phyloP scores from a whole-genome alignment of 345 rosid species.

The Rhodamnia argentea region DNA sequence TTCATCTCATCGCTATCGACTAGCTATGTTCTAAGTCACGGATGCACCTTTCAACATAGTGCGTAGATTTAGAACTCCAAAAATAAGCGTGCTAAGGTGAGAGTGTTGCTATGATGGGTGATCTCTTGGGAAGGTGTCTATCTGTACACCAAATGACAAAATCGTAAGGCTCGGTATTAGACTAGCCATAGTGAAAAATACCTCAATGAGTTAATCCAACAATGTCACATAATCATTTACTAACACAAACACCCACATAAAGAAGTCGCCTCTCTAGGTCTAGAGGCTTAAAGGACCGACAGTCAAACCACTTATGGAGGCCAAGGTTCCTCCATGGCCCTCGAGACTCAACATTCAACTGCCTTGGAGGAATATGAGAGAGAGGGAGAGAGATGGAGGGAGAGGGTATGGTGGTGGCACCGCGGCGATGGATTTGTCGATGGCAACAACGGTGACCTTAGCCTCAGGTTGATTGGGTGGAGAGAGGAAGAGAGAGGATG shows the following conservation, averaged over 20 bases:
- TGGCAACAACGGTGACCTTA: neutral
- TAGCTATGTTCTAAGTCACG: neutral
- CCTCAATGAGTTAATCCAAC: too few species aligned
- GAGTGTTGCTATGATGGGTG: too few species aligned
- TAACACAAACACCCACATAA: neutral
- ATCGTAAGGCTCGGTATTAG: too few species aligned
- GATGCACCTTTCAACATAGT: too few species aligned
- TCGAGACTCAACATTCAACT: neutral
- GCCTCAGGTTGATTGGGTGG: neutral
- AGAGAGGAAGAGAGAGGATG: neutral
- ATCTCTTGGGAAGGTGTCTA: too few species aligned
- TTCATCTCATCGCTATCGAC: accelerated
- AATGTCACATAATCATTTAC: neutral
- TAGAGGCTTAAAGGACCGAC: neutral
- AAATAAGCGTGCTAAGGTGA: too few species aligned
- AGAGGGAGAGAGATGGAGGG: neutral
- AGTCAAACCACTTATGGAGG: neutral
- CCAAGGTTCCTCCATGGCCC: neutral
- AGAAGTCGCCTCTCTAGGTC: neutral
- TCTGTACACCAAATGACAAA: too few species aligned
- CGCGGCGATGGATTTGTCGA: neutral
- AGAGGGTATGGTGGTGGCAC: neutral
- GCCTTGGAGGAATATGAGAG: neutral
- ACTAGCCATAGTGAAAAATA: too few species aligned
- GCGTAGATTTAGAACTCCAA: too few species aligned